phyloP scores from a whole-genome alignment of 805 yeast genomes.

The Pichia exigua region DNA sequence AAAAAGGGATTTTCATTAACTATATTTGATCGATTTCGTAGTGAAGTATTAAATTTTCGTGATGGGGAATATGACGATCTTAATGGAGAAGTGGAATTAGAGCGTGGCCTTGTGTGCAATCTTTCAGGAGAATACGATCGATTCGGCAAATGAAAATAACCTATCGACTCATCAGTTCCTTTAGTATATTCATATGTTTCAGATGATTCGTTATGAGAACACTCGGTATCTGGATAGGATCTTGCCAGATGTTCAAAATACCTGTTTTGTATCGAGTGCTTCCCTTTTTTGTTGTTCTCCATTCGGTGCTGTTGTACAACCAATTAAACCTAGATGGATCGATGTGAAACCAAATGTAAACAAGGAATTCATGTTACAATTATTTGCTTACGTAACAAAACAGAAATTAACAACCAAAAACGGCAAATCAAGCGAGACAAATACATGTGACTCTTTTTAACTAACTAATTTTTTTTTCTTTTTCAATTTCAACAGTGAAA shows the following conservation, averaged over 20 bases:
- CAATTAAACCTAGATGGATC: not conserved
- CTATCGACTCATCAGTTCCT: not conserved
- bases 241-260: not conserved
- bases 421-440: not conserved
- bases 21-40: not conserved
- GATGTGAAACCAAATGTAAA: not conserved
- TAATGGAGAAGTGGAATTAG: slow-evolving; percentile 15
- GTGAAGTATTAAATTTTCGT: not conserved
- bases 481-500: not conserved
- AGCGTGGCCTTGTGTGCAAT: slow-evolving; percentile 4
- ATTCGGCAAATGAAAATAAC: not conserved
- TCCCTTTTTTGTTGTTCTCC: not conserved
- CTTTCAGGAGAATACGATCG: slow-evolving; percentile 11
- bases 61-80: slow-evolving; percentile 18
- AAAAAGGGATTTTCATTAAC: slow-evolving; percentile 3
- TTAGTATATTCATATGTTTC: not conserved
- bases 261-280: not conserved
- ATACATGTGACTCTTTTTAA: not conserved
- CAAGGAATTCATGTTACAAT: not conserved
- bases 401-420: not conserved
- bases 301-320: not conserved
- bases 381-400: not conserved
- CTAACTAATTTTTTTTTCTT: too few relatives aligned
- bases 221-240: not conserved
- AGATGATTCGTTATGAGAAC: not conserved